These are phyloP conservation scores for Funneliformis geosporum DNA, from an alignment of 192 early-diverging fungal species.

Conservation along the genomic window DNA sequence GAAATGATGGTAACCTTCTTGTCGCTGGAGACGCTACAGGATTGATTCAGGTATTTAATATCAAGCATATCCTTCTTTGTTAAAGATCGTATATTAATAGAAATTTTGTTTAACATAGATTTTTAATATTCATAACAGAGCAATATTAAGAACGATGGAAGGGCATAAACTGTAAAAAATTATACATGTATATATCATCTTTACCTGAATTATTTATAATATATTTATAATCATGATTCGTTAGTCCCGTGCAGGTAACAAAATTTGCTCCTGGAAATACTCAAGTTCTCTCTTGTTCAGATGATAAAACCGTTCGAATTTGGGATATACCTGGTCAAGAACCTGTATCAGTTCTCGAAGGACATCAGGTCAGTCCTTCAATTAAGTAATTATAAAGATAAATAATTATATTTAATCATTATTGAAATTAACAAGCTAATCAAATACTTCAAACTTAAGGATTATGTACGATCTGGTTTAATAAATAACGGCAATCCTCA, in stretches of 20 bases:
- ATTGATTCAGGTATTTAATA: constrained; percentile 61
- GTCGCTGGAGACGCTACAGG: constrained; percentile 92
- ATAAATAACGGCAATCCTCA: constrained; percentile 77
- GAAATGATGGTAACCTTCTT: constrained; percentile 87
- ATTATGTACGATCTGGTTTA: constrained; percentile 84
- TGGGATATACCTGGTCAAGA: constrained; percentile 93
- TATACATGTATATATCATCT: not conserved
- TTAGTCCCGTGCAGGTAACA: constrained; percentile 78
- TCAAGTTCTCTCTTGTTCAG: constrained; percentile 84
- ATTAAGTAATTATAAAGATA: not conserved
- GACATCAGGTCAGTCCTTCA: constrained; percentile 59
- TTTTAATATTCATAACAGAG: constrained; percentile 65
- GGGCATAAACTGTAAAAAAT: constrained; percentile 61
- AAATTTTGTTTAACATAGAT: constrained; percentile 34
- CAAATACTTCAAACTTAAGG: constrained; percentile 38
- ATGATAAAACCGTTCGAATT: constrained; percentile 88
- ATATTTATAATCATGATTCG: not conserved
- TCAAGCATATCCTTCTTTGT: not conserved
- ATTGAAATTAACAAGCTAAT: no score
- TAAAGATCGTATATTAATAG: not conserved
- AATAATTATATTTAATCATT: not conserved
- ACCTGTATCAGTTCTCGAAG: constrained; percentile 66
- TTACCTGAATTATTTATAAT: not conserved
- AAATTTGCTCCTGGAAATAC: constrained; percentile 75
- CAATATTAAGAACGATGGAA: constrained; percentile 66